Percentiles rank a stretch among this genome's conserved stretches.
phyloP scores from a whole-genome alignment of 192 early-diverging fungal species.

The Tieghemiomyces parasiticus region DNA sequence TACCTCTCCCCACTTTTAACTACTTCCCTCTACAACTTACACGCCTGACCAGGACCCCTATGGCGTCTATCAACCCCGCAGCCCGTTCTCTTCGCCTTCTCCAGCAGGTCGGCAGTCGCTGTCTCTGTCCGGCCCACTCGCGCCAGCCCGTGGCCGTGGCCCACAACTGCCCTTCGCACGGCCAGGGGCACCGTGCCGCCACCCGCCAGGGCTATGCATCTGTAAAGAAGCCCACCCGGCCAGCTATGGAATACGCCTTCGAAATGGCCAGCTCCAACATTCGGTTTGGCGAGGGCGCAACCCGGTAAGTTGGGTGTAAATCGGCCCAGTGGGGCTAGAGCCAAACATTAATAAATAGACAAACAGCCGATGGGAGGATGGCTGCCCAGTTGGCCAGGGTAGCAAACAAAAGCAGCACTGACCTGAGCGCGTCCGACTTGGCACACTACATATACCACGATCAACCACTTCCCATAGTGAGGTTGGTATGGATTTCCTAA shows the following conservation, averaged over 20 bases:
- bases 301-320: constrained; percentile 22
- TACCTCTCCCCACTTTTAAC: too few species aligned
- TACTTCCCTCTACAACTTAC: too few species aligned
- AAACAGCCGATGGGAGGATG: too few species aligned
- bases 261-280: constrained; percentile 85
- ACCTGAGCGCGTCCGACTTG: too few species aligned
- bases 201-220: constrained; percentile 17
- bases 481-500: constrained; percentile 68
- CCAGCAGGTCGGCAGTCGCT: constrained; percentile 29
- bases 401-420: too few species aligned
- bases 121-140: constrained; percentile 28
- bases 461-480: too few species aligned
- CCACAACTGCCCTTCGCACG: constrained; percentile 6
- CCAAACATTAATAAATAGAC: too few species aligned
- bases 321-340: too few species aligned
- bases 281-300: constrained; percentile 72
- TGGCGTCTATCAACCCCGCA: neutral
- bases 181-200: constrained; percentile 14
- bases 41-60: too few species aligned
- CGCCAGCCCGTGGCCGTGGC: constrained; percentile 2
- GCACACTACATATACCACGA: too few species aligned
- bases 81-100: constrained; percentile 18
- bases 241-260: constrained; percentile 47
- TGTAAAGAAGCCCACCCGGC: constrained; percentile 12
- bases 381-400: too few species aligned